These are phyloP conservation scores for Alternaria arborescens DNA, from an alignment of 2,329 filamentous ascomycete species.

Conservation along the genomic window DNA sequence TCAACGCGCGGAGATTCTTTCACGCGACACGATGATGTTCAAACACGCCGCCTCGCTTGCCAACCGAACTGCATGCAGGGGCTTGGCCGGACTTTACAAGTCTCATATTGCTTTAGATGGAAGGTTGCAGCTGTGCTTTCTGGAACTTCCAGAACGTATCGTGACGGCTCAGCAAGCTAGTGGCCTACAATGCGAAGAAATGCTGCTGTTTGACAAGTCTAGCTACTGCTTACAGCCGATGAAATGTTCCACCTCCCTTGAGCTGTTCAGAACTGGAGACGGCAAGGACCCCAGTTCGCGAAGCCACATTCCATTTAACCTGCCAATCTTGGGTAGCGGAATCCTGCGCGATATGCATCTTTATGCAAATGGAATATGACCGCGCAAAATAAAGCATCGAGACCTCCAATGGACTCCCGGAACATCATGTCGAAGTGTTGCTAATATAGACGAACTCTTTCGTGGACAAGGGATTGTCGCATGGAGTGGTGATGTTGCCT, in stretches of 20 bases:
- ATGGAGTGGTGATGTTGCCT: neutral
- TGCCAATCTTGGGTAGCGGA: slow-evolving; percentile 12
- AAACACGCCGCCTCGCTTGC: slow-evolving; percentile 28
- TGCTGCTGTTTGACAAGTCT: neutral
- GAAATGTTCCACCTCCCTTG: neutral
- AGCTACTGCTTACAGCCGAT: neutral
- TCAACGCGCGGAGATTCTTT: slow-evolving; percentile 6
- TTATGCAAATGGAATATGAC: slow-evolving; percentile 5
- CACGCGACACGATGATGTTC: slow-evolving; percentile 3
- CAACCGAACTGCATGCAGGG: slow-evolving; percentile 28
- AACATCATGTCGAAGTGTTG: neutral
- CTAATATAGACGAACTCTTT: neutral
- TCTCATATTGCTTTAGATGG: slow-evolving; percentile 5
- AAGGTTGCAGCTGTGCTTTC: neutral
- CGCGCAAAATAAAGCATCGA: neutral
- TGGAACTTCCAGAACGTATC: neutral
- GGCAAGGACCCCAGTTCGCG: neutral
- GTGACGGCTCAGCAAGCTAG: neutral
- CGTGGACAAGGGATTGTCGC: neutral
- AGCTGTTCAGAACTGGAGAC: neutral
- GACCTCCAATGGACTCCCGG: neutral
- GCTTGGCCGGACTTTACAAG: slow-evolving; percentile 9
- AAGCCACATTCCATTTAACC: neutral
- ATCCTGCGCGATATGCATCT: slow-evolving; percentile 6
- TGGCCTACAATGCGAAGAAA: neutral